Conservation (phyloP, 208 protist genomes). For the Leishmania martiniquensis region DNA sequence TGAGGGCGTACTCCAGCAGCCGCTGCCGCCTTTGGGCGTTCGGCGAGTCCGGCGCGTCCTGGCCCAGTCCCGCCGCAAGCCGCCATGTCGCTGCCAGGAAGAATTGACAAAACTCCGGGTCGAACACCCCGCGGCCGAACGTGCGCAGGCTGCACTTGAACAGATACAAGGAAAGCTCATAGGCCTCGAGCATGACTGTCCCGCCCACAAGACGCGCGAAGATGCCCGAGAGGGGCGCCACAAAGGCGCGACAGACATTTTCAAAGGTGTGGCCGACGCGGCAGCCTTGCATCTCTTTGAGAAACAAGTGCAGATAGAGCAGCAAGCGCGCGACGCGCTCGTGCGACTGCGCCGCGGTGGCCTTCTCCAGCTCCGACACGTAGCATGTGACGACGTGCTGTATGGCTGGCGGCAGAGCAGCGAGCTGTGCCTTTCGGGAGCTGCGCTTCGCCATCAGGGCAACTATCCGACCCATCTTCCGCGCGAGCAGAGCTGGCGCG, state of each 20-base stretch:
- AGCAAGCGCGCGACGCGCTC: constrained; percentile 40
- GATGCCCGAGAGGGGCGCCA: constrained; percentile 50
- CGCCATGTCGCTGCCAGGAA: constrained; percentile 53
- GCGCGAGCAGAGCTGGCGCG: constrained; percentile 38
- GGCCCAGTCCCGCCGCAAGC: constrained; percentile 35
- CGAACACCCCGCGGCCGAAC: constrained; percentile 76
- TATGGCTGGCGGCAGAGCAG: constrained; percentile 43
- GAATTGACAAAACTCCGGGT: constrained; percentile 57
- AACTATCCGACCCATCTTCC: constrained; percentile 63
- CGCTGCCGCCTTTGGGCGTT: constrained; percentile 28
- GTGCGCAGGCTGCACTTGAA: constrained; percentile 78
- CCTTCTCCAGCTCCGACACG: constrained; percentile 12
- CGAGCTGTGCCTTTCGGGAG: constrained; percentile 29
- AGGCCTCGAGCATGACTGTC: constrained; percentile 31
- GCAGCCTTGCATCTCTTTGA: constrained; percentile 67
- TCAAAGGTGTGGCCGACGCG: constrained; percentile 58
- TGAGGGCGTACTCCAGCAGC: constrained; percentile 74
- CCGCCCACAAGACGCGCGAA: constrained; percentile 31
- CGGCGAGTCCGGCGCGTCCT: constrained; percentile 5
- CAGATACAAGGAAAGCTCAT: constrained; percentile 58
- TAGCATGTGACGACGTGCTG: constrained; percentile 40
- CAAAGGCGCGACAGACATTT: constrained; percentile 41
- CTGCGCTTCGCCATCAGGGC: constrained; percentile 60
- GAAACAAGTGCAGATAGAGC: constrained; percentile 61
- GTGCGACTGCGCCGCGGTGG: constrained; percentile 8